Conservation (phyloP, 2,329 filamentous ascomycete species). For the Alternaria tenuissima region DNA sequence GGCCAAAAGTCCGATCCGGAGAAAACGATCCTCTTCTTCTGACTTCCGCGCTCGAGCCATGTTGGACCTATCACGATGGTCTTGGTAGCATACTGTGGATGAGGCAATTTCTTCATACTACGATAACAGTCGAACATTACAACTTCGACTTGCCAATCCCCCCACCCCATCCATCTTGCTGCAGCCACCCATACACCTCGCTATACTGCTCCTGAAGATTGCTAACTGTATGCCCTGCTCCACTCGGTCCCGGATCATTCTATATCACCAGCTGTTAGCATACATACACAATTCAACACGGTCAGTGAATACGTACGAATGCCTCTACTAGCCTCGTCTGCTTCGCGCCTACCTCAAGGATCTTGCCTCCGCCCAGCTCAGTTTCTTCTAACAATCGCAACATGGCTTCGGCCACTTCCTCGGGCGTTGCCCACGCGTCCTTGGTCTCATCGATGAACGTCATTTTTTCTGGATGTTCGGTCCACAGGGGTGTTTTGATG, state of each 20-base stretch:
- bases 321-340: conserved; percentile 60
- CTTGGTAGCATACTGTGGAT: neutral
- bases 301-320: conserved; percentile 33
- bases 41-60: neutral
- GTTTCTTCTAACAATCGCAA: conserved; percentile 62
- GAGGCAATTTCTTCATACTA: neutral
- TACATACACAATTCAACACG: neutral
- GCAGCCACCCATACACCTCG: conserved; percentile 62
- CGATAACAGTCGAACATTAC: neutral
- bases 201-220: conserved; percentile 52
- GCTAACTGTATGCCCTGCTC: conserved; percentile 58
- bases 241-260: conserved; percentile 63
- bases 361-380: conserved; percentile 55
- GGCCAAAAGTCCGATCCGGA: neutral
- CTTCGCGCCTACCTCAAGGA: conserved; percentile 64
- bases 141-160: conserved; percentile 41
- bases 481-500: conserved; percentile 70
- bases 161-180: conserved; percentile 62
- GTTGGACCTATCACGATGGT: neutral
- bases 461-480: conserved; percentile 68
- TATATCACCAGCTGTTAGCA: neutral
- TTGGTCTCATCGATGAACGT: conserved; percentile 56
- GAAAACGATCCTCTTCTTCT: neutral
- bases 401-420: conserved; percentile 69
- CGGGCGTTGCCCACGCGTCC: conserved; percentile 67